Evolutionary conservation across 2,329 filamentous ascomycete genomes (phyloP).

Genomic region (Trichoderma sp.): DNA sequence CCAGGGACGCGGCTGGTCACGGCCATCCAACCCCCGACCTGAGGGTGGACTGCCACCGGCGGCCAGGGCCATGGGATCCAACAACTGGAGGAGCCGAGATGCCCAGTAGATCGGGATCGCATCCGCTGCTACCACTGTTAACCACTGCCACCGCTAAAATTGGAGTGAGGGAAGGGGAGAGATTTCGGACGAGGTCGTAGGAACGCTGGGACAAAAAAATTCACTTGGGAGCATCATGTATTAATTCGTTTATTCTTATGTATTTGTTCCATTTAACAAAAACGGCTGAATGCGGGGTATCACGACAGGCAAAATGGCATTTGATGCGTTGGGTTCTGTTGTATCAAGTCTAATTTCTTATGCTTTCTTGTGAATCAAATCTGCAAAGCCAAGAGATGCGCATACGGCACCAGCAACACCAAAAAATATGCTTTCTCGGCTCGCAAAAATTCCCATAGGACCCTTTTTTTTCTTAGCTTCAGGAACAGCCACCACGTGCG

Average conservation of each 20-base stretch:
- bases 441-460: neutral
- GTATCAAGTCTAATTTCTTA: neutral
- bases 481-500: constrained; percentile 25
- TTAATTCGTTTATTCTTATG: constrained; percentile 14
- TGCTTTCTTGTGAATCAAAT: neutral
- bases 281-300: neutral
- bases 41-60: neutral
- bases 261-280: constrained; percentile 3
- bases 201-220: constrained; percentile 9
- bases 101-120: neutral
- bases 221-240: constrained; percentile 4
- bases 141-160: neutral
- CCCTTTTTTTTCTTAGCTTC: constrained; percentile 2
- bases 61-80: constrained; percentile 28
- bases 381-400: neutral
- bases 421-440: neutral
- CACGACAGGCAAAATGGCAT: neutral
- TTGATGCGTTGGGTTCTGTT: neutral
- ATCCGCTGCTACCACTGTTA: neutral
- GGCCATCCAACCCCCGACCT: constrained; percentile 13
- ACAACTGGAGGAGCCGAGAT: constrained; percentile 26
- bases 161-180: neutral
- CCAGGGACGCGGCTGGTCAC: constrained; percentile 13
- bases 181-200: neutral
- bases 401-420: neutral